Evolutionary conservation across 768 basidiomycete species (phyloP).

Genomic region (Rhodosporidiobolus sp.): DNA sequence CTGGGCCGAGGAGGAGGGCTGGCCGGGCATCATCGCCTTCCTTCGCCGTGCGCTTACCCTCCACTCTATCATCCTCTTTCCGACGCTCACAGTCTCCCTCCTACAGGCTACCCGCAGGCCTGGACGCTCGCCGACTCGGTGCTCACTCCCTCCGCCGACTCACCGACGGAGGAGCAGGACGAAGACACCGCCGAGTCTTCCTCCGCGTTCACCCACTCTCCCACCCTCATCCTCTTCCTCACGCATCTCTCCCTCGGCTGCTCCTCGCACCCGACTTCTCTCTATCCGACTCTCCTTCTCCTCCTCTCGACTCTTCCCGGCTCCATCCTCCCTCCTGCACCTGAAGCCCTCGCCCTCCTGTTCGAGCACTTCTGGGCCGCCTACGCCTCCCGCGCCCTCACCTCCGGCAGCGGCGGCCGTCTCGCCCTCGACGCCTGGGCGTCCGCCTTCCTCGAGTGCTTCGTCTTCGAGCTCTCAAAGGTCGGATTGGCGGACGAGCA

Average conservation of each 20-base stretch:
- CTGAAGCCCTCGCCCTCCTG: conserved; percentile 54
- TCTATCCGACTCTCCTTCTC: conserved; percentile 77
- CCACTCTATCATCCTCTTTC: not conserved
- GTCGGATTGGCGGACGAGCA: conserved; percentile 48
- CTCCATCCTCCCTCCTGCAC: conserved; percentile 46
- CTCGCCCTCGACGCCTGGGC: conserved; percentile 50
- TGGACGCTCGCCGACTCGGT: conserved; percentile 31
- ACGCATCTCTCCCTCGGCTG: conserved; percentile 75
- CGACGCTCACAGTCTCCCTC: not conserved
- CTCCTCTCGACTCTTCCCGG: conserved; percentile 76
- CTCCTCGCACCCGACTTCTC: conserved; percentile 63
- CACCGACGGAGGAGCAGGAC: conserved; percentile 50
- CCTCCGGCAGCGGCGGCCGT: conserved; percentile 48
- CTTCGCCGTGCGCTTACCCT: conserved; percentile 18
- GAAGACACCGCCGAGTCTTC: conserved; percentile 30
- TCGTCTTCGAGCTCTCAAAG: conserved; percentile 58
- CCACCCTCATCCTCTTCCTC: conserved; percentile 58
- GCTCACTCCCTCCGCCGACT: conserved; percentile 47
- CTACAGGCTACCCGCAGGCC: conserved; percentile 27
- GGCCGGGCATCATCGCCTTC: conserved; percentile 35
- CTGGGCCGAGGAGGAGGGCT: conserved; percentile 37
- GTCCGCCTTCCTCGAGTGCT: conserved; percentile 66
- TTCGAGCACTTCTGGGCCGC: conserved; percentile 82
- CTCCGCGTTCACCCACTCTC: conserved; percentile 18
- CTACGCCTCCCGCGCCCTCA: conserved; percentile 64